phyloP scores from a whole-genome alignment of 108 stramenopile species.

The Cyclotella distinguenda region DNA sequence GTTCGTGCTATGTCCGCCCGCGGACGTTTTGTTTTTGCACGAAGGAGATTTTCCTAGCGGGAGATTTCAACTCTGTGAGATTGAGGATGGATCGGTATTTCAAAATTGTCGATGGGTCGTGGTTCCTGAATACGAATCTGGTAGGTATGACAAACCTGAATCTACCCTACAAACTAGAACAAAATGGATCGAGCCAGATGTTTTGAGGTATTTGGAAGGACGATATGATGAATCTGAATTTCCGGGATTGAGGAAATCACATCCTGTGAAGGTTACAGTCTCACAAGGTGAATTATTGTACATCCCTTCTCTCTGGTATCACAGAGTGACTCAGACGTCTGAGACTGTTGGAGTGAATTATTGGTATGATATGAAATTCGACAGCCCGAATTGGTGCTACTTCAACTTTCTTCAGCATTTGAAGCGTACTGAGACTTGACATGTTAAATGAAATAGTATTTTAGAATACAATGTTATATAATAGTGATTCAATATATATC shows the following conservation, averaged over 20 bases:
- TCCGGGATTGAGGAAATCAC: conserved; percentile 36
- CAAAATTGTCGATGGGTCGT: conserved; percentile 17
- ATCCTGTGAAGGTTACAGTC: conserved; percentile 38
- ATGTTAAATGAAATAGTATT: conserved; percentile 4
- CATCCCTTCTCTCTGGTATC: conserved; percentile 94
- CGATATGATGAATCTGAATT: conserved; percentile 7
- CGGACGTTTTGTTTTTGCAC: conserved; percentile 75
- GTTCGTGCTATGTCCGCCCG: conserved; percentile 88
- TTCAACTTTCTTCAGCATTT: conserved; percentile 69
- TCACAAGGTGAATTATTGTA: conserved; percentile 77
- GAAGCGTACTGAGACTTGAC: not conserved
- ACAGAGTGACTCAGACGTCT: conserved; percentile 88
- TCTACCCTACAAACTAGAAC: conserved; percentile 10
- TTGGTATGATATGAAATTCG: conserved; percentile 97
- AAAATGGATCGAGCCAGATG: conserved; percentile 63
- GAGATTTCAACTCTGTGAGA: conserved; percentile 26
- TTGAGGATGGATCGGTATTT: conserved; percentile 6
- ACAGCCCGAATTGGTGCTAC: conserved; percentile 72
- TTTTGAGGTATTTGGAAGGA: conserved; percentile 19
- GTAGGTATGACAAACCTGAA: conserved; percentile 12
- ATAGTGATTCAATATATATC: not conserved
- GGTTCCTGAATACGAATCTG: conserved; percentile 23
- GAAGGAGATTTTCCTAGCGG: conserved; percentile 54
- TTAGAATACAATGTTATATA: not conserved
- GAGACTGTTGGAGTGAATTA: conserved; percentile 94